A percentile compares a stretch with the other conserved stretches of the same genome.
These are phyloP conservation scores for Sclerotinia borealis DNA, from an alignment of 2,329 filamentous ascomycete genomes.

Conservation along the genomic window DNA sequence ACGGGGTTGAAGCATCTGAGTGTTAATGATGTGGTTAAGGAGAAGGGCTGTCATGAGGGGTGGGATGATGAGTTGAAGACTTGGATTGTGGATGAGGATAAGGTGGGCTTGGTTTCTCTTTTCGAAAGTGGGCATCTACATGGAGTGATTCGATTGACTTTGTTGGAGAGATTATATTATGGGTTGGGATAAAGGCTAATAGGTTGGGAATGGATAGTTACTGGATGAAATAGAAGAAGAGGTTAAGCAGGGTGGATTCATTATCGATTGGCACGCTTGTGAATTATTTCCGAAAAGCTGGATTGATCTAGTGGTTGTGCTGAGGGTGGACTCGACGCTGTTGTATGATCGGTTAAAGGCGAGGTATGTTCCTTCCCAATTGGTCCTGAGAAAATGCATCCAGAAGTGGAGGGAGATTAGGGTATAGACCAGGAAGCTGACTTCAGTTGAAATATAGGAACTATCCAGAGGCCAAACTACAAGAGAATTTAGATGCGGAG, in stretches of 20 bases:
- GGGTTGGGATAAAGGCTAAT: neutral
- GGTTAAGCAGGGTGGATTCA: constrained; percentile 68
- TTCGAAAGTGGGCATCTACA: neutral
- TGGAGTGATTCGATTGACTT: neutral
- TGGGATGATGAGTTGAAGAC: constrained; percentile 80
- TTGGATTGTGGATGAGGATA: constrained; percentile 95
- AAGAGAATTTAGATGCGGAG: constrained; percentile 94
- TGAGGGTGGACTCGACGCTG: constrained; percentile 72
- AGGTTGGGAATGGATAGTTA: constrained; percentile 45
- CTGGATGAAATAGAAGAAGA: constrained; percentile 86
- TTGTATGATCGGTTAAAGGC: constrained; percentile 78
- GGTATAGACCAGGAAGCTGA: neutral
- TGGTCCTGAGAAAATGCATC: neutral
- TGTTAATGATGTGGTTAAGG: constrained; percentile 88
- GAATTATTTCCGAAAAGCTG: constrained; percentile 89
- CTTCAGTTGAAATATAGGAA: constrained; percentile 43
- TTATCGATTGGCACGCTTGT: constrained; percentile 98
- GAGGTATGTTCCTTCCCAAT: constrained; percentile 43
- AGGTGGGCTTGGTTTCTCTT: constrained; percentile 33
- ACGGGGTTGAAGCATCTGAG: constrained; percentile 76
- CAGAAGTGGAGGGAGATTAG: neutral
- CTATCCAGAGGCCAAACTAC: constrained; percentile 79
- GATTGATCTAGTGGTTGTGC: constrained; percentile 91
- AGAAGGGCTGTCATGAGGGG: constrained; percentile 78
- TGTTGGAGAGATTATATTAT: neutral